Evolutionary conservation across 768 basidiomycete species (phyloP).

Genomic region (Kwoniella heveanensis): DNA sequence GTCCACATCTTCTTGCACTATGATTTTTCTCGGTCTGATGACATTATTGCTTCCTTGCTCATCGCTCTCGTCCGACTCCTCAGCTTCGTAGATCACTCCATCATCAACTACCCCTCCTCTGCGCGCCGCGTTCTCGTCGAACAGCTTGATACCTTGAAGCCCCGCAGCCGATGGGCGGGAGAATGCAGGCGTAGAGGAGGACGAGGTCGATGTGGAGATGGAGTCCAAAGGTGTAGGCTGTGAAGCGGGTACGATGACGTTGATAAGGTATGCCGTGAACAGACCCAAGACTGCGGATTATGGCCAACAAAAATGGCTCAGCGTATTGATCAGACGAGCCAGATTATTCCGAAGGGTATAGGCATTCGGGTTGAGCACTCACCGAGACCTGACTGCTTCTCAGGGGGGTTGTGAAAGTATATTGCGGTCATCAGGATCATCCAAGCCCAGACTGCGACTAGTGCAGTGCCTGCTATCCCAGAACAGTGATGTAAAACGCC

Average conservation of each 20-base stretch:
- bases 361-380: conserved; percentile 47
- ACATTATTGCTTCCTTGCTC: not conserved
- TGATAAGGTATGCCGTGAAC: conserved; percentile 18
- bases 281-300: conserved; percentile 28
- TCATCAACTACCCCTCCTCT: conserved; percentile 38
- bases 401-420: conserved; percentile 85
- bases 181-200: not conserved
- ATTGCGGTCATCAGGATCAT: conserved; percentile 78
- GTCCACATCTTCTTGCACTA: not conserved
- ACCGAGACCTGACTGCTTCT: conserved; percentile 86
- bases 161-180: not conserved
- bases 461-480: conserved; percentile 22
- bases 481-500: conserved; percentile 15
- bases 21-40: not conserved
- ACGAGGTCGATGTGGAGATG: not conserved
- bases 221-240: conserved; percentile 6
- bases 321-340: too few species aligned
- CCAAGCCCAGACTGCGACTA: conserved; percentile 68
- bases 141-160: not conserved
- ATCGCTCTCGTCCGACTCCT: conserved; percentile 14
- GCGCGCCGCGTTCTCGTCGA: conserved; percentile 44
- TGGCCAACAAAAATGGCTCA: too few species aligned
- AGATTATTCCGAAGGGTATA: too few species aligned
- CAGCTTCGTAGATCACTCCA: conserved; percentile 25
- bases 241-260: conserved; percentile 16